These are phyloP conservation scores for Russula earlei DNA, from an alignment of 768 basidiomycete species.

Conservation along the genomic window DNA sequence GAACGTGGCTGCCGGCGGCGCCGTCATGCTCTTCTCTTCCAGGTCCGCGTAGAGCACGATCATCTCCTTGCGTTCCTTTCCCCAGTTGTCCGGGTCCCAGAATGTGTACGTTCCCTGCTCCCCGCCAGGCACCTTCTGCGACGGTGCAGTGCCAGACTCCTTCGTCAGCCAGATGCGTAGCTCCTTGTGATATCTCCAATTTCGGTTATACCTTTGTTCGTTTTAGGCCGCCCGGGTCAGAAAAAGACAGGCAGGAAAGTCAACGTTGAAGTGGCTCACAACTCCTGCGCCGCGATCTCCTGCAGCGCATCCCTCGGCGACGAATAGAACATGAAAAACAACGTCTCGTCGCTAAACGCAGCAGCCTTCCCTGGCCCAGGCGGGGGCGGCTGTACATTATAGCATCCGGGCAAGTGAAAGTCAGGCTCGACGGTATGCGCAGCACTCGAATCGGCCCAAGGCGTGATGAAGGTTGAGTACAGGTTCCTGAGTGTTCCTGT, in stretches of 20 bases:
- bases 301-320: slow-evolving; percentile 83
- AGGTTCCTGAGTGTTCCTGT: slow-evolving; percentile 42
- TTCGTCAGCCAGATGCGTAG: slow-evolving; percentile 77
- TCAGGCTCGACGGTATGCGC: slow-evolving; percentile 81
- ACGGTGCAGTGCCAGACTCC: slow-evolving; percentile 65
- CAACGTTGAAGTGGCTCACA: slow-evolving; percentile 45
- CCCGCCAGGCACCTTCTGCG: slow-evolving; percentile 65
- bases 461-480: slow-evolving; percentile 87
- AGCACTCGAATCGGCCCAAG: slow-evolving; percentile 84
- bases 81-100: slow-evolving; percentile 30
- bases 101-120: slow-evolving; percentile 61
- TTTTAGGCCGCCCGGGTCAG: background rate
- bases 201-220: slow-evolving; percentile 68
- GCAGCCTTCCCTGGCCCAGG: slow-evolving; percentile 70
- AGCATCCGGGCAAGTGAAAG: slow-evolving; percentile 80
- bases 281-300: slow-evolving; percentile 85
- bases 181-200: slow-evolving; percentile 94
- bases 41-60: slow-evolving; percentile 24
- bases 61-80: slow-evolving; percentile 26
- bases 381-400: slow-evolving; percentile 79
- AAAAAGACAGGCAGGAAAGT: background rate
- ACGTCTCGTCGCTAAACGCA: slow-evolving; percentile 85
- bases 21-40: slow-evolving; percentile 21
- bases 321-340: slow-evolving; percentile 96
- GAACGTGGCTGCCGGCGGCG: slow-evolving; percentile 10